Base-by-base conservation (phyloP, 768 basidiomycete genomes). In the Scleroderma citrinum region DNA sequence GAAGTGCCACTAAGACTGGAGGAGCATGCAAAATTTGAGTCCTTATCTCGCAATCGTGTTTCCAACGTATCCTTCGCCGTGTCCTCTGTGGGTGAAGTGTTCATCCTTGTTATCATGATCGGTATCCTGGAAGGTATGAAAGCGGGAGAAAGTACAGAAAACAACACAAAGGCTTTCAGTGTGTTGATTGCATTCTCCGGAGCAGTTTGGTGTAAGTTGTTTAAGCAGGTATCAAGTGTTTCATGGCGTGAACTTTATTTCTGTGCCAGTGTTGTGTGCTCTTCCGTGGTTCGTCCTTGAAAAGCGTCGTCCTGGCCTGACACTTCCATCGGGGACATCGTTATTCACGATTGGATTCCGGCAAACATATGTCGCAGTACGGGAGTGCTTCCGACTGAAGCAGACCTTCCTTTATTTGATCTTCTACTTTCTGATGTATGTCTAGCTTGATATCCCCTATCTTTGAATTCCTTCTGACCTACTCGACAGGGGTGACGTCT, bases 141-240 rank as follows among this genome's bases (percentile, higher is more conserved):
- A 46, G 78, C 78, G 0, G 79, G 76, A 32, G 71, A 71, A 53
- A 87, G 77, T 57, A 76, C 76, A 1, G 78, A 83, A 48, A 84
- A 85, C 62, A 88, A 89, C 58, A 88, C 85, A 3, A 82, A 75
- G 53, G 82, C 82, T 3, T 83, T 89, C 59, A 87, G 83, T 57
- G 76, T 81, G 11, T 68, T 88, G n/a, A 85, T 87, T 53, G 87
- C 87, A 0, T 89, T 87, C 62, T 76, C 84, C 16, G 86, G 86
- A 1, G 86, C 77, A n/a, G 73, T 83, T 7, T 89, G 87, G 86
- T 52, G 83, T 83, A 61, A 43, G 81, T 71, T 11, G 20, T 23
- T 36, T 20, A 49, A 41, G 26, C 6, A 19, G 23, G 13, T 14
- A n/a, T 32, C 38, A 41, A 14, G 13, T 35, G 29, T 43, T 47